Base-by-base conservation (phyloP, 306 rosid genomes). In the Calophaca sinica region DNA sequence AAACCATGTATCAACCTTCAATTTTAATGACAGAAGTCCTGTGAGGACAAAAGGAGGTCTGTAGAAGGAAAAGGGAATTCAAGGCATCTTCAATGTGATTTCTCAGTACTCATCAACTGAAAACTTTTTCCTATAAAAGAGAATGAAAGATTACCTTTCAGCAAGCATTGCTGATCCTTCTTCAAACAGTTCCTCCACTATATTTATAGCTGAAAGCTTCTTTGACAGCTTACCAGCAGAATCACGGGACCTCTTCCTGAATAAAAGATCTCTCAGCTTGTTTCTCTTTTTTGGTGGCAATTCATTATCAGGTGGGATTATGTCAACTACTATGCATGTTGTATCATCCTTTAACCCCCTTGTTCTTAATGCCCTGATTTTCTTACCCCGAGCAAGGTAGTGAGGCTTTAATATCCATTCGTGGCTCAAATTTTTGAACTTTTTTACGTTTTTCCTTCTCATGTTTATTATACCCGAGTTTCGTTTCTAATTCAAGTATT, bases 101-200 rank as follows among this genome's bases (percentile, higher is more conserved):
- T 55, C 44, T 20, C 15, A 28, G 9, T 6, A 38, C 7, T 7
- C 29, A 3, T 55, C 26, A 42, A 57, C 7, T 61, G 61, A 74
- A 79, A 45, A 59, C 6, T 2, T 14, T 36, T 45, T 7, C 32
- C 50, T 52, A 53, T 4, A 53, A 28, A 64, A 45, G 29, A 73
- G 53, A 81, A 61, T 5, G 50, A 51, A 10, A 60, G 35, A 74
- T 68, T 44, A 94, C 98, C 98, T 91, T 86, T 94, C 98, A 62
- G 98, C 98, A 76, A 94, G 96, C 98, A 94, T 89, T 4, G 98
- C 98, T 1, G 98, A 94, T 72, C 98, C 97, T 78, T 94, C 98
- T 87, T 94, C 97, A 36, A 94, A 94, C 44, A 94, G 77, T 75
- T 94, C 98, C 76, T 94, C 98, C 63, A 94, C 97, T 46, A 89